A percentile compares a stretch with the other conserved stretches of the same genome.
Evolutionary conservation across 2,329 filamentous ascomycete genomes (phyloP).

Genomic region (Phoma herbarum): DNA sequence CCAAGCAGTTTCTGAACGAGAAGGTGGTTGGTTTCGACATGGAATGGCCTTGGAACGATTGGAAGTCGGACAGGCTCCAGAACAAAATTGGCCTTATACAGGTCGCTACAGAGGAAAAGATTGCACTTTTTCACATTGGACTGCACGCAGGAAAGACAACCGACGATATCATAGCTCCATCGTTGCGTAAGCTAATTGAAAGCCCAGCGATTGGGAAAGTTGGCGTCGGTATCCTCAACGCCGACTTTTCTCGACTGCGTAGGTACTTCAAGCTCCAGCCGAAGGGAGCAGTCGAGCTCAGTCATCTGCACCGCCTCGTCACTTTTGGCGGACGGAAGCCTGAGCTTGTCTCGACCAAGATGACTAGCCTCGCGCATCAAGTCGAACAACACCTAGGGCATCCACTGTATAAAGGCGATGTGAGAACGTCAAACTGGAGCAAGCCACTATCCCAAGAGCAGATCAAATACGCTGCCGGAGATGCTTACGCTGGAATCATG

Average conservation of each 20-base stretch:
- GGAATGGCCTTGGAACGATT: conserved; percentile 74
- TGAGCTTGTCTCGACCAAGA: conserved; percentile 47
- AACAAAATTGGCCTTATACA: conserved; percentile 84
- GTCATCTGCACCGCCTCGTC: conserved; percentile 80
- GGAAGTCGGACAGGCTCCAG: conserved; percentile 60
- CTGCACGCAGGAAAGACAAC: conserved; percentile 55
- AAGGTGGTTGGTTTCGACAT: conserved; percentile 86
- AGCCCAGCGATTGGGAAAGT: conserved; percentile 74
- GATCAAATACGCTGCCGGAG: conserved; percentile 77
- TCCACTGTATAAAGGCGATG: conserved; percentile 81
- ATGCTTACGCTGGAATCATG: conserved; percentile 84
- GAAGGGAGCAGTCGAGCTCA: conserved; percentile 79
- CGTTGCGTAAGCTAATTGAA: conserved; percentile 76
- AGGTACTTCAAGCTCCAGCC: conserved; percentile 72
- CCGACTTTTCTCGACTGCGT: conserved; percentile 70
- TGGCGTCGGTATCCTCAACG: conserved; percentile 75
- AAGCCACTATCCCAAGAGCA: conserved; percentile 69
- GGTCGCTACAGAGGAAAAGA: conserved; percentile 76
- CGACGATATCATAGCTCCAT: conserved; percentile 72
- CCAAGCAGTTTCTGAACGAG: conserved; percentile 72
- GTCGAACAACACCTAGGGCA: conserved; percentile 75
- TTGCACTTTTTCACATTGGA: conserved; percentile 84
- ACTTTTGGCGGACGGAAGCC: conserved; percentile 67
- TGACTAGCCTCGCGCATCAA: conserved; percentile 73
- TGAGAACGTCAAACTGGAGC: conserved; percentile 80